Conservation (phyloP, 108 stramenopile genomes). For the Nitzschia inconspicua region DNA sequence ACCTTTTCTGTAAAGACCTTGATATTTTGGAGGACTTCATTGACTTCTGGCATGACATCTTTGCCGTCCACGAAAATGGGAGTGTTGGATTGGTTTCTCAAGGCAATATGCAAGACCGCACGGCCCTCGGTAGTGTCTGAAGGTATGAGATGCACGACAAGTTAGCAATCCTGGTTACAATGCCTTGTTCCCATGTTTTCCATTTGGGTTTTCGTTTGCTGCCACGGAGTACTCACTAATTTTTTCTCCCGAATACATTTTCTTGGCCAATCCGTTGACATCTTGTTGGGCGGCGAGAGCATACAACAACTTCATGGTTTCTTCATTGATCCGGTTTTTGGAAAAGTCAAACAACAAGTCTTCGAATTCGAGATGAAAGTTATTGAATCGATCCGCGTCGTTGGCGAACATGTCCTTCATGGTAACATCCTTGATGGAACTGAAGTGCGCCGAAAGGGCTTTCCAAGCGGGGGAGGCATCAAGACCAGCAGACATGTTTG, state of each 20-base stretch:
- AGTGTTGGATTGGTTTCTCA: slow-evolving; percentile 73
- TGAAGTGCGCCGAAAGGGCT: slow-evolving; percentile 65
- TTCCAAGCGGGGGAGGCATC: slow-evolving; percentile 59
- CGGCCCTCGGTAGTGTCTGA: slow-evolving; percentile 69
- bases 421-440: slow-evolving; percentile 44
- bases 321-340: slow-evolving; percentile 86
- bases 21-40: slow-evolving; percentile 78
- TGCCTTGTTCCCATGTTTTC: too few species aligned
- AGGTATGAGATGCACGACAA: not conserved
- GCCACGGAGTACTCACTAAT: slow-evolving; percentile 53
- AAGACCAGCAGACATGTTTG: slow-evolving; percentile 24
- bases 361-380: slow-evolving; percentile 65
- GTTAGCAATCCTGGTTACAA: not conserved
- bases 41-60: slow-evolving; percentile 91
- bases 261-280: slow-evolving; percentile 74
- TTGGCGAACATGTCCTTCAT: slow-evolving; percentile 71
- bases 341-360: slow-evolving; percentile 92
- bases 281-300: slow-evolving; percentile 74
- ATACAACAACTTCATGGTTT: slow-evolving; percentile 87
- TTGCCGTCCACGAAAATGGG: slow-evolving; percentile 85
- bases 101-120: slow-evolving; percentile 76
- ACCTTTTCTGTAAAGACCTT: slow-evolving; percentile 85
- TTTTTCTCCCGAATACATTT: slow-evolving; percentile 90
- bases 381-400: slow-evolving; percentile 68
- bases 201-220: too few species aligned